These are phyloP conservation scores for Brassica hybrid DNA, from an alignment of 441 rosid species.

Conservation along the genomic window DNA sequence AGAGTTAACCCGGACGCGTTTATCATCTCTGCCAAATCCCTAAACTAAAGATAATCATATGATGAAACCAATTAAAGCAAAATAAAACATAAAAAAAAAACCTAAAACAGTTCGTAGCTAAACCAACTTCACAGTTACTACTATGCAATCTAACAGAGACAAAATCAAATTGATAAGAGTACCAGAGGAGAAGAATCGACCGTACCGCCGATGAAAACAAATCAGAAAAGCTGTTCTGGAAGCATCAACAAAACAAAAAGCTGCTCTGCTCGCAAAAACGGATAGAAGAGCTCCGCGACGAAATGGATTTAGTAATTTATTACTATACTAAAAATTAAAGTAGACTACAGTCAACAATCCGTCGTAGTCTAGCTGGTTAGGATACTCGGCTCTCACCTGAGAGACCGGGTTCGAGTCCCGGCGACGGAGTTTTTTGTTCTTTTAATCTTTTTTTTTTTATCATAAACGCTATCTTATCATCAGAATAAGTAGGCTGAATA, in stretches of 20 bases:
- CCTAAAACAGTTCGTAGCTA: constrained; percentile 3
- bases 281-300: not conserved
- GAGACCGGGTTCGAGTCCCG: constrained; percentile 93
- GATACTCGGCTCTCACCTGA: constrained; percentile 99
- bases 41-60: constrained; percentile 13
- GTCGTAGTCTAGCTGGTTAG: constrained; percentile 98
- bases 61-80: not conserved
- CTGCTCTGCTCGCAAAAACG: constrained; percentile 6
- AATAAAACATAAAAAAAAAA: not conserved
- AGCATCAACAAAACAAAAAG: not conserved
- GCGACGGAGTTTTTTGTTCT: constrained; percentile 61
- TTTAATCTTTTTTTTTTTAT: not conserved
- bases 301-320: not conserved
- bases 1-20: constrained; percentile 65
- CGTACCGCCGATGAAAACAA: constrained; percentile 28
- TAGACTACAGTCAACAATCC: constrained; percentile 33
- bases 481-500: not conserved
- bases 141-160: too few species aligned
- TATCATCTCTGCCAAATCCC: constrained; percentile 59
- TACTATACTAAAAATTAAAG: not conserved
- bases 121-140: constrained; percentile 13
- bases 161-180: not conserved
- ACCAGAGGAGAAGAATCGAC: constrained; percentile 31
- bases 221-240: not conserved
- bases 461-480: not conserved